Evolutionary conservation across 106 monocot genomes (phyloP), one percentile per base, ranked within the genome.

Genomic region (Acanthochlamys bracteata): DNA sequence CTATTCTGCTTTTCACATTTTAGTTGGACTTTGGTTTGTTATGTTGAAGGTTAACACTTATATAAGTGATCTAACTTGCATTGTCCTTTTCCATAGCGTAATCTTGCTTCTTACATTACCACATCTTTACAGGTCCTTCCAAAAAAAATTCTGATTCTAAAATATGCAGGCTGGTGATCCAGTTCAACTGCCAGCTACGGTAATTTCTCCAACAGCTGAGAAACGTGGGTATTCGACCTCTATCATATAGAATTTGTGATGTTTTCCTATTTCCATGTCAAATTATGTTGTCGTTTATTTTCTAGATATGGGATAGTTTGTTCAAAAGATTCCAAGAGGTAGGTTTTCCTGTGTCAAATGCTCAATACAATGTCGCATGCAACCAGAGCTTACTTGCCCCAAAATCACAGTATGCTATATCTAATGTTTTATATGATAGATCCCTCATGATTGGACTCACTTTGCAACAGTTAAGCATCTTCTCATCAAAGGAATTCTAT

Each of bases 311-410:
- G 84, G 15, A 92, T 63, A 99, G 98, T 75, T 86, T 99, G 66
- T 99, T 99, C 59, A 83, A 99, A 66, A 88, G 98, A 82, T 99
- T 99, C 72, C 98, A 99, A 52, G 75, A 65, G 61, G 92, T 88
- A 53, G 98, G 92, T 4, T 89, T 92, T 78, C 98, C 92, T 47
- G 88, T 99, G 20, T n/a, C 92, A 92, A 49, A 83, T 99, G 92
- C 92, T 99, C 11, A 99, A 79, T 71, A 84, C 98, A 99, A 55
- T 99, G 92, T 56, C 85, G 98, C 60, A 99, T 99, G 98, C 98
- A 99, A 73, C 98, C 98, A 65, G 85, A 89, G 88, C 92, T 92
- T 13, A 69, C 63, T 57, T 15, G 19, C 49, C 17, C n/a, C 49
- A 14, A 1, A 17, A 49, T 4, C 17, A 12, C 49, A 45, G 17